Evolutionary conservation across 345 rosid species (phyloP).

Genomic region (Erodium maritimum): DNA sequence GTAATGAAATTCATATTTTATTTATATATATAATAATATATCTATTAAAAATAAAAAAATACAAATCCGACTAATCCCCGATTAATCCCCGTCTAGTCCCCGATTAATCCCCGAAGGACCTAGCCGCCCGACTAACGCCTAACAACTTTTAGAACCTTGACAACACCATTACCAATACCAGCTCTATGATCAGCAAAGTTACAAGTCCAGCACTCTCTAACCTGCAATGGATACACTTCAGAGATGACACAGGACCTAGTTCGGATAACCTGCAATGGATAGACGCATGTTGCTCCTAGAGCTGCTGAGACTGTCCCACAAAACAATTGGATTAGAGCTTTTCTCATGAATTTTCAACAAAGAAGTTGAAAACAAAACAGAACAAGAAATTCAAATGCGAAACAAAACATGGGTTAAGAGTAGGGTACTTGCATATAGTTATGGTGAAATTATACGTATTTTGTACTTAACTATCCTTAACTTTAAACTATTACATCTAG

Average conservation of each 20-base stretch:
- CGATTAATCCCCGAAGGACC: not conserved
- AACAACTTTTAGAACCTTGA: conserved; percentile 15
- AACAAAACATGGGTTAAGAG: not conserved
- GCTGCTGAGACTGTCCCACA: conserved; percentile 84
- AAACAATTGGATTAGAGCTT: conserved; percentile 50
- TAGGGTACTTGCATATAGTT: too few relatives aligned
- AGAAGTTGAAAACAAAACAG: not conserved
- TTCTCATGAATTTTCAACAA: conserved; percentile 3
- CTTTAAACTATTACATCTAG: too few relatives aligned
- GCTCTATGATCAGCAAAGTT: conserved; percentile 4
- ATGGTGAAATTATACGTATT: too few relatives aligned
- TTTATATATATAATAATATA: too few relatives aligned
- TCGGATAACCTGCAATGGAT: conserved; percentile 88
- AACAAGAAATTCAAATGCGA: not conserved
- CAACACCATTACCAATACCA: conserved; percentile 6
- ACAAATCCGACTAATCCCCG: too few relatives aligned
- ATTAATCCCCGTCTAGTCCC: too few relatives aligned
- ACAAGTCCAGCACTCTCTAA: too few relatives aligned
- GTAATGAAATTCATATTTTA: too few relatives aligned
- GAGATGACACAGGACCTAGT: conserved; percentile 45
- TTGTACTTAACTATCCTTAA: too few relatives aligned
- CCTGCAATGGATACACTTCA: too few relatives aligned
- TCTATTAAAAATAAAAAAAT: too few relatives aligned
- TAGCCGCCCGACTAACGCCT: too few relatives aligned
- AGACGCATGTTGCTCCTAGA: conserved; percentile 87